phyloP scores from a whole-genome alignment of 2,329 filamentous ascomycete species.

The Aureobasidium sp. region DNA sequence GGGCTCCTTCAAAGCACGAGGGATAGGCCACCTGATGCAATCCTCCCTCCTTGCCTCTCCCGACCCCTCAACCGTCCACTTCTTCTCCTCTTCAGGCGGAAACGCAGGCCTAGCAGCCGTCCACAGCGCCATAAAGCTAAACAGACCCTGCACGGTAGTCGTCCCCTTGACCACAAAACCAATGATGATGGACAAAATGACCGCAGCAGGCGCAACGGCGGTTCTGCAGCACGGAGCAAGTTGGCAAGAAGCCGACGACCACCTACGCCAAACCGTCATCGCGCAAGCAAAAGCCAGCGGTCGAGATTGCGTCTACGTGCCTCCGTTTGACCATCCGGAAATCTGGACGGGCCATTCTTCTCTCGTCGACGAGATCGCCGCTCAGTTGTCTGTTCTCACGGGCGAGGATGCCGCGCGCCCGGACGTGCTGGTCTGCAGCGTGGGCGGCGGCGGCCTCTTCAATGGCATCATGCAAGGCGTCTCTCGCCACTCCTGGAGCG shows the following conservation, averaged over 20 bases:
- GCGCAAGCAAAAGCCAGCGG: constrained; percentile 34
- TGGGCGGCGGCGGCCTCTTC: constrained; percentile 74
- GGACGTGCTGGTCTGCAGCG: constrained; percentile 67
- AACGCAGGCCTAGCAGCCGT: constrained; percentile 82
- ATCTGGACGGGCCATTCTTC: constrained; percentile 61
- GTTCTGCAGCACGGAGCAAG: constrained; percentile 62
- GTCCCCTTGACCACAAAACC: constrained; percentile 60
- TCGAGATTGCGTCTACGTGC: constrained; percentile 53
- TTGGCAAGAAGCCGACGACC: constrained; percentile 63
- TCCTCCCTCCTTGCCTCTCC: constrained; percentile 37
- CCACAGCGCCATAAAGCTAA: constrained; percentile 59
- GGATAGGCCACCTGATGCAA: constrained; percentile 65
- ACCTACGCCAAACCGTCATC: constrained; percentile 55
- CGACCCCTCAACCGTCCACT: constrained; percentile 47
- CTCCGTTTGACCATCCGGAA: constrained; percentile 62
- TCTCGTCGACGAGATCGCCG: constrained; percentile 48
- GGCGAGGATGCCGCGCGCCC: constrained; percentile 39
- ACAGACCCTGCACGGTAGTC: constrained; percentile 65
- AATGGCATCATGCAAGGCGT: constrained; percentile 69
- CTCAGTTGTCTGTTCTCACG: constrained; percentile 32
- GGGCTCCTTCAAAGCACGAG: constrained; percentile 71
- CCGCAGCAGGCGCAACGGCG: constrained; percentile 56
- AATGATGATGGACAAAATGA: constrained; percentile 65
- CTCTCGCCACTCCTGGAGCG: constrained; percentile 36
- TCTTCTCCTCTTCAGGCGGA: constrained; percentile 74